Evolutionary conservation across 2,329 filamentous ascomycete genomes (phyloP).

Genomic region (Sclerotinia glacialis): DNA sequence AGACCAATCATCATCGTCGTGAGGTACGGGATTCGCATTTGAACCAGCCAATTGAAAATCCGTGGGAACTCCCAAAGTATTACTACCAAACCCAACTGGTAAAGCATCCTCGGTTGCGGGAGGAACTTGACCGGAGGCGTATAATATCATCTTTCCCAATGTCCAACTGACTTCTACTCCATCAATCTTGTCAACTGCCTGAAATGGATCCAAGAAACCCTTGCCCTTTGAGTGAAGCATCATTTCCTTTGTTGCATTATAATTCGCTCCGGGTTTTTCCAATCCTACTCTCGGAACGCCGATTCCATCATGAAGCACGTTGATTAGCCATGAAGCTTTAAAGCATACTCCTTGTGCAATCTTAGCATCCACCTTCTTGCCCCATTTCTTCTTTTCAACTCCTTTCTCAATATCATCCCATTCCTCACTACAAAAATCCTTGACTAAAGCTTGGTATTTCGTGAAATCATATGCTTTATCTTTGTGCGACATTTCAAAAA

Average conservation of each 20-base stretch:
- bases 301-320: constrained; percentile 92
- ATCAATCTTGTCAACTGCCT: constrained; percentile 88
- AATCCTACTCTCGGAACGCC: constrained; percentile 83
- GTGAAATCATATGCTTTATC: constrained; percentile 85
- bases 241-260: constrained; percentile 71
- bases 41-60: constrained; percentile 86
- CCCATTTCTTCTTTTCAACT: constrained; percentile 65
- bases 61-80: constrained; percentile 58
- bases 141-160: constrained; percentile 91
- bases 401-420: constrained; percentile 74
- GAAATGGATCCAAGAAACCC: constrained; percentile 80
- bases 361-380: constrained; percentile 68
- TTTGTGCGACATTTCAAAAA: constrained; percentile 74
- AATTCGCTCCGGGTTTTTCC: constrained; percentile 56
- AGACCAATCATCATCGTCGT: constrained; percentile 55
- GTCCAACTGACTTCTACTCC: constrained; percentile 96
- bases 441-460: constrained; percentile 82
- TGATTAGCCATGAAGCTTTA: constrained; percentile 97
- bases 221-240: constrained; percentile 67
- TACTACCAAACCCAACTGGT: constrained; percentile 91
- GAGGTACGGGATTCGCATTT: constrained; percentile 37
- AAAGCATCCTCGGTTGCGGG: constrained; percentile 57
- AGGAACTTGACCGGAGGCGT: constrained; percentile 84
- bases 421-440: constrained; percentile 77
- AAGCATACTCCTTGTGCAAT: constrained; percentile 89